Evolutionary conservation across 306 rosid genomes (phyloP).

Genomic region (Prunus mira): DNA sequence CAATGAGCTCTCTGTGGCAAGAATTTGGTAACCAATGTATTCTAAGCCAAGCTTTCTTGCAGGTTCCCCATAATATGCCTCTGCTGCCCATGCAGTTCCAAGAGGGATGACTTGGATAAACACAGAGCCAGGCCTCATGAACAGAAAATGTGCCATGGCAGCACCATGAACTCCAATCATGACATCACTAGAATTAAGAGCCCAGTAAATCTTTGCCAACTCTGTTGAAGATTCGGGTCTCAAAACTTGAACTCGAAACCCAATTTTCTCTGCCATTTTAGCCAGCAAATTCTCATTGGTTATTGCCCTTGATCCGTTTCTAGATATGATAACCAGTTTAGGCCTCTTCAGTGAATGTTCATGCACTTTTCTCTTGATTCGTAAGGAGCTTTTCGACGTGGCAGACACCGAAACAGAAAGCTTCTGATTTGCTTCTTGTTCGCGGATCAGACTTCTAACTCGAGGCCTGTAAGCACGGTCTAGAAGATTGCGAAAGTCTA

Average conservation of each 20-base stretch:
- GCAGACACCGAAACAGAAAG: background rate
- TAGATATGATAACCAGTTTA: constrained; percentile 53
- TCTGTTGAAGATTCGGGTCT: background rate
- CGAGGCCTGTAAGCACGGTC: constrained; percentile 67
- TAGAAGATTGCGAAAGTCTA: constrained; percentile 57
- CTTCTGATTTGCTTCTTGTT: constrained; percentile 35
- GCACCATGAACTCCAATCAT: constrained; percentile 32
- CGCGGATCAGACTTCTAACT: constrained; percentile 39
- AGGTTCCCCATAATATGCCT: constrained; percentile 11
- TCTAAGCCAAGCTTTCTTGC: constrained; percentile 14
- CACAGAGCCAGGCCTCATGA: constrained; percentile 22
- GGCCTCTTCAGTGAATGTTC: constrained; percentile 33
- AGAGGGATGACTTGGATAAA: constrained; percentile 23
- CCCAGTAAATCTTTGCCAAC: background rate
- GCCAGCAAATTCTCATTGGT: constrained; percentile 45
- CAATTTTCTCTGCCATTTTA: constrained; percentile 6
- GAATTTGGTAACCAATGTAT: constrained; percentile 19
- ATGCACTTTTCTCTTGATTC: constrained; percentile 6
- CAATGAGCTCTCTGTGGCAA: constrained; percentile 13
- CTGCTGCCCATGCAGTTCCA: constrained; percentile 13
- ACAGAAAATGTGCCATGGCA: constrained; percentile 21
- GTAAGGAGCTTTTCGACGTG: constrained; percentile 16
- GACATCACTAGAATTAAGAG: constrained; percentile 6
- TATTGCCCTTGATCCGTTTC: constrained; percentile 67
- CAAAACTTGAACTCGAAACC: constrained; percentile 12